Conservation (phyloP, 2,329 filamentous ascomycete genomes). For the Macrophomina pseudophaseolina region DNA sequence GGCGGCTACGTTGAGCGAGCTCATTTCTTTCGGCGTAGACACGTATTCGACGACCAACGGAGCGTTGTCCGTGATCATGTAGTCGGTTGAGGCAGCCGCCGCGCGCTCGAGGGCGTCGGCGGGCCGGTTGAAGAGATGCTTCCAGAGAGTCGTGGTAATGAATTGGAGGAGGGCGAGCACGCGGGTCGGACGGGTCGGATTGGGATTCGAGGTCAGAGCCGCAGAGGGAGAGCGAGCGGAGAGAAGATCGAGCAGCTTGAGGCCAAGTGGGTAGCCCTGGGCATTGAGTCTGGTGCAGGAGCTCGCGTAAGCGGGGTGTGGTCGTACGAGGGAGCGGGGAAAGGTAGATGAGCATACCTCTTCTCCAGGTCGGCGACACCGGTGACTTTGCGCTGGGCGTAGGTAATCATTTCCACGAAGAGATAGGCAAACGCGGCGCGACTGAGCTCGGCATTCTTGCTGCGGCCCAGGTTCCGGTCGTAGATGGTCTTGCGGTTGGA, state of each 20-base stretch:
- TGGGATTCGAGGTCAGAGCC: slow-evolving; percentile 24
- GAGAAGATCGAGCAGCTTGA: slow-evolving; percentile 87
- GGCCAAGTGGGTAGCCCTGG: slow-evolving; percentile 91
- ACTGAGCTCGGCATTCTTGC: slow-evolving; percentile 85
- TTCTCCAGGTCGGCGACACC: slow-evolving; percentile 94
- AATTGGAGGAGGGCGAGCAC: slow-evolving; percentile 93
- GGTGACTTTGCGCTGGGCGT: slow-evolving; percentile 87
- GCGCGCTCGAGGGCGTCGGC: slow-evolving; percentile 93
- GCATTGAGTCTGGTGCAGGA: slow-evolving; percentile 71
- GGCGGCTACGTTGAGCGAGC: slow-evolving; percentile 92
- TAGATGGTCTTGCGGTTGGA: slow-evolving; percentile 98
- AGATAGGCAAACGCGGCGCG: slow-evolving; percentile 94
- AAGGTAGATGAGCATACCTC: slow-evolving; percentile 59
- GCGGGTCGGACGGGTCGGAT: slow-evolving; percentile 72
- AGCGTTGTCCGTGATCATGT: slow-evolving; percentile 99
- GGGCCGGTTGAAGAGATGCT: slow-evolving; percentile 86
- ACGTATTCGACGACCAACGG: slow-evolving; percentile 95
- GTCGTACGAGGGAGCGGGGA: background rate
- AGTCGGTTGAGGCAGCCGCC: slow-evolving; percentile 85
- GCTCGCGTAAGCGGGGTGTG: slow-evolving; percentile 46
- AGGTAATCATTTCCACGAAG: slow-evolving; percentile 95
- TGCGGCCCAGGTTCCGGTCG: slow-evolving; percentile 90
- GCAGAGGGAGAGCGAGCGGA: slow-evolving; percentile 43
- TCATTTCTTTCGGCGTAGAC: slow-evolving; percentile 92
- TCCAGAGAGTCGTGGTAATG: slow-evolving; percentile 91